Evolutionary conservation across 805 yeast genomes (phyloP), one percentile per base, ranked within the genome.

Genomic region (Candida anglica): DNA sequence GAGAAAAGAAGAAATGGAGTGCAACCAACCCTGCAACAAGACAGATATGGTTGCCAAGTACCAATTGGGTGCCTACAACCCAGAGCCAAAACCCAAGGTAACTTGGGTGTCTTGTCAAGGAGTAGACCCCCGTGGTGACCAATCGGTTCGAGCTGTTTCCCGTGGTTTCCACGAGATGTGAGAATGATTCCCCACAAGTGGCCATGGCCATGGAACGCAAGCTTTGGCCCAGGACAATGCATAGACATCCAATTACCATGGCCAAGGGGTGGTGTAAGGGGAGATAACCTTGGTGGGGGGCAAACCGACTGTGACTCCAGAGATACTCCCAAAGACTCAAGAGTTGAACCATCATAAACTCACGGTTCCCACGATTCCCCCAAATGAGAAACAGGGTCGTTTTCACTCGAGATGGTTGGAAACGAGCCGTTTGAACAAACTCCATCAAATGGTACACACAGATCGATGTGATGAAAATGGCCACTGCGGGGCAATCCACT

Each of bases 41-140:
- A 20, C 49, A 42, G 9, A 50, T 18, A 23, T 37, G 34, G 30
- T 61, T 64, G 8, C 44, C 41, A 21, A 64, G 36, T 9, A 44
- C 39, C 7, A 57, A 16, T 39, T 63, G 64, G 33, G 50, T 33
- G 7, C 70, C 70, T 19, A 55, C 41, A 9, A 48, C 59, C 29
- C 54, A 55, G n/a, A 51, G 31, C 40, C 57, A 53, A 38, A 62
- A 64, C 25, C 71, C 71, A 6, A 58, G 30, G 37, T 65, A 65
- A 33, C 66, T 57, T 13, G 71, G 71, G 37, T 65, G 71, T 32
- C 70, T 39, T 18, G 48, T 34, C 38, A 39, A 42, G 6, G 39
- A 23, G 37, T 58, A 65, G n/a, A 61, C 37, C 1, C 71, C 71
- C 10, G 30, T 27, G 9, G 66, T 61, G 18, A 63, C 52, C 21